phyloP scores from a whole-genome alignment of 768 basidiomycete genomes.

The Boletus fagicola region DNA sequence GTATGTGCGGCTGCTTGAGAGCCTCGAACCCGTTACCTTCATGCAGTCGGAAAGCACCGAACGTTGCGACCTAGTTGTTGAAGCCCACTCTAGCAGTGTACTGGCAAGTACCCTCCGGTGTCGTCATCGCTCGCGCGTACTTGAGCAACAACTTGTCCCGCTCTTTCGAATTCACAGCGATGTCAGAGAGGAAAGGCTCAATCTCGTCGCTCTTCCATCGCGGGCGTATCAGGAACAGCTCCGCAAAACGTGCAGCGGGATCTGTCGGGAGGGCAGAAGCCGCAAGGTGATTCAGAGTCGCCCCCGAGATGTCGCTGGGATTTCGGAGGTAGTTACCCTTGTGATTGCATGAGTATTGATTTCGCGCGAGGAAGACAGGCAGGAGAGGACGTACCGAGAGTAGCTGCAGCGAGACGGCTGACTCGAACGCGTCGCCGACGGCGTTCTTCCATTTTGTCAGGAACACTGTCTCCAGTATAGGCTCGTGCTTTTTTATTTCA shows the following conservation, averaged over 20 bases:
- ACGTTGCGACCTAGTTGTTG: conserved; percentile 36
- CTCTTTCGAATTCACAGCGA: conserved; percentile 82
- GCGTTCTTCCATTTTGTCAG: conserved; percentile 64
- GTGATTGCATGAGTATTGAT: neutral
- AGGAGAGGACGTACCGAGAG: conserved; percentile 53
- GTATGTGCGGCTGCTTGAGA: neutral
- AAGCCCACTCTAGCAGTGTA: conserved; percentile 73
- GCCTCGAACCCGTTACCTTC: neutral
- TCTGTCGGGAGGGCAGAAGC: conserved; percentile 70
- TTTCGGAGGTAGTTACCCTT: conserved; percentile 76
- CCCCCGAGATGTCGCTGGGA: conserved; percentile 32
- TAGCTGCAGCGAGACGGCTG: conserved; percentile 56
- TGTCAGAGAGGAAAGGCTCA: conserved; percentile 74
- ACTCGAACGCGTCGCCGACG: conserved; percentile 77
- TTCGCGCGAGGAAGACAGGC: neutral
- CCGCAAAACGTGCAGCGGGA: conserved; percentile 77
- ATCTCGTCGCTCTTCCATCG: conserved; percentile 83
- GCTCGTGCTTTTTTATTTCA: conserved; percentile 49
- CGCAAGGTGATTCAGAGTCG: conserved; percentile 70
- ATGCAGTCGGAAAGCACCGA: neutral
- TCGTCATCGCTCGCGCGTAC: conserved; percentile 76
- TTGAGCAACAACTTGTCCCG: conserved; percentile 86
- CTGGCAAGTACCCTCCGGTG: conserved; percentile 56
- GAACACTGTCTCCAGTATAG: conserved; percentile 56
- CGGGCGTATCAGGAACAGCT: conserved; percentile 79